These are phyloP conservation scores for Sclerotinia nivalis DNA, from an alignment of 2,329 filamentous ascomycete species.

Conservation along the genomic window DNA sequence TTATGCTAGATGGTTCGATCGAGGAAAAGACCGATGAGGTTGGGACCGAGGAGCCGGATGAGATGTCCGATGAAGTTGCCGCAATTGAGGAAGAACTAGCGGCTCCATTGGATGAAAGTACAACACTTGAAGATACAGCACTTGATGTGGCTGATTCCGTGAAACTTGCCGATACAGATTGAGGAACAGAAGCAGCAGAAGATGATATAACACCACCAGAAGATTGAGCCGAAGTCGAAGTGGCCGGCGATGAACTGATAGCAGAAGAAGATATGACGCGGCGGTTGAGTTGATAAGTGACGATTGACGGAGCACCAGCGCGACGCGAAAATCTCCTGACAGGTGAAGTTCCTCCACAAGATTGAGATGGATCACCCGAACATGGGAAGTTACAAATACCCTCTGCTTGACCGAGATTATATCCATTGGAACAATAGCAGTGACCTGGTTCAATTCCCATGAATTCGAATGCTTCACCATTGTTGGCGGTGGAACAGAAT, in stretches of 20 bases:
- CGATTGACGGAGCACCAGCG: background rate
- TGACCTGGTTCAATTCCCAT: slow-evolving; percentile 11
- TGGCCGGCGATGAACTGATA: background rate
- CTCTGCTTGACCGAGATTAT: background rate
- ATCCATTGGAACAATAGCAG: slow-evolving; percentile 19
- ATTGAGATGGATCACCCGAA: slow-evolving; percentile 4
- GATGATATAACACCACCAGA: background rate
- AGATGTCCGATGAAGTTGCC: background rate
- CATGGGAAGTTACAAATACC: slow-evolving; percentile 13
- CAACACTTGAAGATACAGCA: background rate
- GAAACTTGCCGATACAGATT: background rate
- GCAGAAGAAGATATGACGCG: background rate
- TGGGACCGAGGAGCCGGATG: background rate
- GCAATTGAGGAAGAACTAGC: background rate
- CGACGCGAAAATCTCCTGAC: background rate
- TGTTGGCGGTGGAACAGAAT: slow-evolving; percentile 4
- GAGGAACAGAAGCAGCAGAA: background rate
- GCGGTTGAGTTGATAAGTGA: background rate
- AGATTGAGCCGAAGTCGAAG: background rate
- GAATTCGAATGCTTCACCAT: slow-evolving; percentile 1
- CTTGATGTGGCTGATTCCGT: background rate
- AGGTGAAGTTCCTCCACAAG: slow-evolving; percentile 10
- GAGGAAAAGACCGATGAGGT: background rate
- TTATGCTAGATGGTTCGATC: background rate
- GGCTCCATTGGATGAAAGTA: background rate